phyloP scores from a whole-genome alignment of 75 land plant species.

The Pinus albicaulis region DNA sequence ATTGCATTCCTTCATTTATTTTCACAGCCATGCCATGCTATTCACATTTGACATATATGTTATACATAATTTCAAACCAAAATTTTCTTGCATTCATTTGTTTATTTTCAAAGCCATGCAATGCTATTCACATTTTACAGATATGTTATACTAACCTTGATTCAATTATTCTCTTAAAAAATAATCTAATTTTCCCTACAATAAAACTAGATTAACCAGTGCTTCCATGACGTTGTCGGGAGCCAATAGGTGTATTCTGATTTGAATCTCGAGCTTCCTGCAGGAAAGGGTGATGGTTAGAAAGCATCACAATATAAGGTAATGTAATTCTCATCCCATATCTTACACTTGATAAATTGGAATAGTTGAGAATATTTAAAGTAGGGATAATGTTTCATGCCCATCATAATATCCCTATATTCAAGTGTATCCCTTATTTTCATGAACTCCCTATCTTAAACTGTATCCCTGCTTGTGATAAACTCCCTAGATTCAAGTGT shows the following conservation, averaged over 20 bases:
- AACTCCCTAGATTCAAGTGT: conserved; percentile 20
- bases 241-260: conserved; percentile 42
- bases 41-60: no score
- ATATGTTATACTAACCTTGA: no score
- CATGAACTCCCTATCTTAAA: conserved; percentile 13
- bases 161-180: no score
- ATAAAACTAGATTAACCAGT: conserved; percentile 14
- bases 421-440: conserved; percentile 8
- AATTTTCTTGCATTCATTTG: no score
- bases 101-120: no score
- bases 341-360: conserved; percentile 7
- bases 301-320: conserved; percentile 38
- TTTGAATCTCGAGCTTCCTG: conserved; percentile 48
- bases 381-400: conserved; percentile 6
- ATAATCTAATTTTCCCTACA: background rate
- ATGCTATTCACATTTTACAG: no score
- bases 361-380: conserved; percentile 5
- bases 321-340: conserved; percentile 16
- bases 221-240: conserved; percentile 37
- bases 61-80: no score
- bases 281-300: conserved; percentile 27
- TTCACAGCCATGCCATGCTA: no score
- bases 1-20: no score
- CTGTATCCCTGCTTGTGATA: conserved; percentile 19
- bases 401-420: conserved; percentile 6